Base-by-base conservation (phyloP, 2,329 filamentous ascomycete species). In the Talaromyces islandicus region DNA sequence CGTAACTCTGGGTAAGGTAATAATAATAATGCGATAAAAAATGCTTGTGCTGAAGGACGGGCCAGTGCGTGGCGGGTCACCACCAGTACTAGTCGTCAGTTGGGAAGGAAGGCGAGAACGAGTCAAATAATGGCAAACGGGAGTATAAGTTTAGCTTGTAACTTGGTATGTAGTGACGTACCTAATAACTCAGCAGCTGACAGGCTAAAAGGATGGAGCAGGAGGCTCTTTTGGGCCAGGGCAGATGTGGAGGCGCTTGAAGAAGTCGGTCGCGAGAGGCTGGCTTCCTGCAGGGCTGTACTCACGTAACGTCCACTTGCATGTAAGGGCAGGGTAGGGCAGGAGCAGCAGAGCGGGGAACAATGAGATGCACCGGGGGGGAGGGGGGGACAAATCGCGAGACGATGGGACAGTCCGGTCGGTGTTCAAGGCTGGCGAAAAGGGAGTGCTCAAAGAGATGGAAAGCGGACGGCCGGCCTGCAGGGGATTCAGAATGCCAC, bases 171-270 rank as follows among this genome's bases (percentile, higher is more conserved):
- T 6, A 27, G 25, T 27, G n/a, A 46, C 43, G 43, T 46, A 46
- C 43, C 43, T 46, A 9, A 9, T 11, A 43, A 11, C n/a, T 19
- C 5, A 46, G 21, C 19, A 46, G 43, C 43, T 24, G 24, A 24
- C 43, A 46, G 43, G 43, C 43, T 35, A 35, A 35, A 2, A 35
- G 3, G 3, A 46, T 46, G 43, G 43, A 46, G 21, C 41, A 24
- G 17, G 48, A 52, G 48, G 48, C 48, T 52, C 56, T 63, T 62
- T 67, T 62, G 58, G 65, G 60, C 57, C 59, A 60, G 60, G 57
- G 54, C 24, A 59, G 25, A 32, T 48, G 69, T 70, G 69, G 69
- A 71, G 69, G 68, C 65, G 54, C 62, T 66, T 60, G 66, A 69
- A 54, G 54, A 41, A 66, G 66, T 24, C 43, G 21, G 43, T 24